Evolutionary conservation across 345 rosid species (phyloP), one percentile per base, ranked within the genome.

Genomic region (Limnanthes douglasii): DNA sequence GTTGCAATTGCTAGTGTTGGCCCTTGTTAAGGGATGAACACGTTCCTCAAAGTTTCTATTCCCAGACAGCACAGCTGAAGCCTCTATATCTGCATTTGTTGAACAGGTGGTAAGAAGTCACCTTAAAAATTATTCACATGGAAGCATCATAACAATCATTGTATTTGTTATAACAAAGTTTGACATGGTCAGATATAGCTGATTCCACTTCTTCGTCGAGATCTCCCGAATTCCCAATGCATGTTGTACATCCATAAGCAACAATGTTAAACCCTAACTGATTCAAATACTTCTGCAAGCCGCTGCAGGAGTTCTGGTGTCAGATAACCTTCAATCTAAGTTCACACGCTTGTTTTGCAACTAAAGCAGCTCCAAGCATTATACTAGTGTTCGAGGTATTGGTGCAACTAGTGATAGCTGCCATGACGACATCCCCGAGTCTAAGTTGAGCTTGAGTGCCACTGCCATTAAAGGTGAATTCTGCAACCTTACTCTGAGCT

Each of bases 51-150:
- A 81, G 57, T 86, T 81, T 23, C 81, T 41, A 48, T 81, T 81
- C 21, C 86, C 94, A 38, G 96, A 81, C 23, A 86, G 80, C 61
- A 86, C 94, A 46, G 94, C 84, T 19, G 86, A 78, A 2, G 78
- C 78, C 21, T 81, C 47, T 18, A 86, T 51, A 56, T 81, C 94
- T 75, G 80, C 32, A n/a, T n/a, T n/a, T n/a, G n/a, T n/a, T n/a
- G n/a, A n/a, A n/a, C n/a, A n/a, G n/a, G n/a, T n/a, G n/a, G n/a
- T n/a, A n/a, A n/a, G n/a, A n/a, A n/a, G n/a, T n/a, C n/a, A n/a
- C n/a, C n/a, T 15, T 5, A 37, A 36, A n/a, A n/a, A 34, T 16
- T 21, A 37, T 42, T 50, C 21, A 21, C 1, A 32, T 21, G 31
- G 52, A 37, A 34, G 17, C 12, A 39, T 19, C 18, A 0, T 15